Evolutionary conservation across 768 basidiomycete species (phyloP).

Genomic region (Leccinum uliginosum): DNA sequence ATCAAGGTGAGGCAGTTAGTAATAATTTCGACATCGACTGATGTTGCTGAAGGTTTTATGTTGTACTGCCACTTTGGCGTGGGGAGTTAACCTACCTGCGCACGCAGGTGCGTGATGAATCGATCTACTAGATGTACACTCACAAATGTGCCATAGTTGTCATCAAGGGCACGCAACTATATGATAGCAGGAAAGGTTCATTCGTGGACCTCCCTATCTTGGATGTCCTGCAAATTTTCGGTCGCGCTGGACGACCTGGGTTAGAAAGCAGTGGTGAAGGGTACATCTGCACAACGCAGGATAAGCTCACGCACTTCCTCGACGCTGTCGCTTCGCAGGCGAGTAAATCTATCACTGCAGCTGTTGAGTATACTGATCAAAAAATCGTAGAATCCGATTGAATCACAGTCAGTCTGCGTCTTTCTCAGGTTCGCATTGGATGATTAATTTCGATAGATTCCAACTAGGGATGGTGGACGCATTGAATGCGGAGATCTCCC

Average conservation of each 20-base stretch:
- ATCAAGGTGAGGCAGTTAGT: slow-evolving; percentile 65
- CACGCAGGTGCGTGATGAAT: slow-evolving; percentile 68
- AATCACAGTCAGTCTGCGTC: slow-evolving; percentile 69
- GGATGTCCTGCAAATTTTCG: slow-evolving; percentile 97
- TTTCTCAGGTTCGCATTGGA: not conserved
- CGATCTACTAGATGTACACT: slow-evolving; percentile 2
- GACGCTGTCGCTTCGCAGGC: slow-evolving; percentile 86
- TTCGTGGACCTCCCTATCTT: slow-evolving; percentile 92
- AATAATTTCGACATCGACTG: not conserved
- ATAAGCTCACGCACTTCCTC: slow-evolving; percentile 89
- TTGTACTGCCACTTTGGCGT: slow-evolving; percentile 97
- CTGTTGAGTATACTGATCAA: not conserved
- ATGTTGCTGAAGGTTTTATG: slow-evolving; percentile 70
- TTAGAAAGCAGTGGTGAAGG: slow-evolving; percentile 92
- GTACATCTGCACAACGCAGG: slow-evolving; percentile 92
- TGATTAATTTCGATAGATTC: slow-evolving; percentile 48
- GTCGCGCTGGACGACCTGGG: slow-evolving; percentile 87
- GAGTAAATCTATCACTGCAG: slow-evolving; percentile 14
- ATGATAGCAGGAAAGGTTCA: slow-evolving; percentile 84
- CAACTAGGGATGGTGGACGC: slow-evolving; percentile 81
- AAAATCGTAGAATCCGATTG: slow-evolving; percentile 75
- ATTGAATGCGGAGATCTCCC: slow-evolving; percentile 90
- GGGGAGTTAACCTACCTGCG: slow-evolving; percentile 98
- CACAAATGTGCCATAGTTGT: slow-evolving; percentile 49
- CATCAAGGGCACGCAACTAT: slow-evolving; percentile 97